Evolutionary conservation across 2,329 filamentous ascomycete species (phyloP).

Genomic region (Stagonosporopsis vannaccii): DNA sequence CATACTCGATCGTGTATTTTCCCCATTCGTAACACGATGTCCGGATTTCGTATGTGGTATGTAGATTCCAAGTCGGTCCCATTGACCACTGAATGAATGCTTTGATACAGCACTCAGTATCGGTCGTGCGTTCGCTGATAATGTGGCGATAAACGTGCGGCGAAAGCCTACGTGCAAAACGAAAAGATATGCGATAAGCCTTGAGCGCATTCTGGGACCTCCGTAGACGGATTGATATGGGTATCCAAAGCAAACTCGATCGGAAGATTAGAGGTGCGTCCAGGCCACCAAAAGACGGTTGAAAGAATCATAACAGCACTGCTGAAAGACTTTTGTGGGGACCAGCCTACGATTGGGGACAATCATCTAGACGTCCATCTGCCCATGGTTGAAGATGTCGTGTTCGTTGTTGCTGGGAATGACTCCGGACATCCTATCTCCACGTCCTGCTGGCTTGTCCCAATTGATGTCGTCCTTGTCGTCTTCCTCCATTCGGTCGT

Average conservation of each 20-base stretch:
- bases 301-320: slow-evolving; percentile 28
- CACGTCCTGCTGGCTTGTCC: slow-evolving; percentile 50
- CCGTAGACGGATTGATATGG: slow-evolving; percentile 27
- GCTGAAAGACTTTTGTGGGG: slow-evolving; percentile 43
- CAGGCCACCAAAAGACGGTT: slow-evolving; percentile 7
- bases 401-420: slow-evolving; percentile 54
- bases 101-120: slow-evolving; percentile 2
- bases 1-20: slow-evolving; percentile 5
- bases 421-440: slow-evolving; percentile 62
- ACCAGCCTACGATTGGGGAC: slow-evolving; percentile 14
- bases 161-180: slow-evolving; percentile 20
- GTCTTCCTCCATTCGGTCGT: slow-evolving; percentile 56
- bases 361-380: slow-evolving; percentile 45
- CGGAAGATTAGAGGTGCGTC: slow-evolving; percentile 4
- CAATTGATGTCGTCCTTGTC: slow-evolving; percentile 52
- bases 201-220: slow-evolving; percentile 33
- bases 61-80: slow-evolving; percentile 13
- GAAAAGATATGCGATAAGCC: slow-evolving; percentile 26
- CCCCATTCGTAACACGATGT: slow-evolving; percentile 1
- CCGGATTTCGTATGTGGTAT: slow-evolving; percentile 18
- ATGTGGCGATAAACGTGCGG: slow-evolving; percentile 15
- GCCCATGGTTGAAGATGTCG: slow-evolving; percentile 57
- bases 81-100: slow-evolving; percentile 5
- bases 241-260: slow-evolving; percentile 37
- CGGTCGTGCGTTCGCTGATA: slow-evolving; percentile 7